These are phyloP conservation scores for Aspergillus phoenicis DNA, from an alignment of 2,329 filamentous ascomycete species.

Conservation along the genomic window DNA sequence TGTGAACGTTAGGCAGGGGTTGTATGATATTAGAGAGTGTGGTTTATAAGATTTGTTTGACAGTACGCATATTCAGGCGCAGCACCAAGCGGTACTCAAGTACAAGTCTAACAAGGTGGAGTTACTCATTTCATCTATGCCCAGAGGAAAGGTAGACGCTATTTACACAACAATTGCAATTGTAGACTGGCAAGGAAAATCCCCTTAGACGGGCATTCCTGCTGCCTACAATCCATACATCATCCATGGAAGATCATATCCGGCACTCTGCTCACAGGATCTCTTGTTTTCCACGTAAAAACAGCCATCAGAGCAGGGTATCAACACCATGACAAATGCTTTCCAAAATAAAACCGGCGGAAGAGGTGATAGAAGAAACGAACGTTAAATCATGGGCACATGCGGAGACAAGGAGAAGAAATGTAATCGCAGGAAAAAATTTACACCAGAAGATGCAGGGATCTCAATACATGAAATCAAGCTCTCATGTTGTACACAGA, in stretches of 20 bases:
- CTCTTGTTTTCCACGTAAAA: constrained; percentile 22
- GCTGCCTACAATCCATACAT: constrained; percentile 3
- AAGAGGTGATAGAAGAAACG: constrained; percentile 21
- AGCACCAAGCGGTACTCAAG: background rate
- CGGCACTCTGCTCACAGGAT: constrained; percentile 15
- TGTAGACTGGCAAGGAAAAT: background rate
- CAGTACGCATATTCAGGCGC: background rate
- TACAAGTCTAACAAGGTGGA: constrained; percentile 7
- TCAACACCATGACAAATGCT: constrained; percentile 49
- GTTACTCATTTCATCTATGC: constrained; percentile 36
- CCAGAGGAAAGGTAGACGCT: constrained; percentile 30
- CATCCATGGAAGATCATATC: constrained; percentile 8
- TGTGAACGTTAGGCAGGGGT: constrained; percentile 49
- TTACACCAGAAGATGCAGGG: constrained; percentile 28
- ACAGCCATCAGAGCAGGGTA: constrained; percentile 42
- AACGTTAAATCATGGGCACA: constrained; percentile 41
- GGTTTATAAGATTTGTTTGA: background rate
- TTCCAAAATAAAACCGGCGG: constrained; percentile 22
- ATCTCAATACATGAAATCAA: constrained; percentile 13
- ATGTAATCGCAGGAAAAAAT: constrained; percentile 31
- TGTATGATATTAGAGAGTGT: background rate
- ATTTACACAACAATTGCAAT: constrained; percentile 25
- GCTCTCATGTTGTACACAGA: constrained; percentile 26
- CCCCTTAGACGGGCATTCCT: background rate
- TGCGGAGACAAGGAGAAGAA: constrained; percentile 19